Evolutionary conservation across 345 rosid genomes (phyloP).

Genomic region (Atalantia buxifolia): DNA sequence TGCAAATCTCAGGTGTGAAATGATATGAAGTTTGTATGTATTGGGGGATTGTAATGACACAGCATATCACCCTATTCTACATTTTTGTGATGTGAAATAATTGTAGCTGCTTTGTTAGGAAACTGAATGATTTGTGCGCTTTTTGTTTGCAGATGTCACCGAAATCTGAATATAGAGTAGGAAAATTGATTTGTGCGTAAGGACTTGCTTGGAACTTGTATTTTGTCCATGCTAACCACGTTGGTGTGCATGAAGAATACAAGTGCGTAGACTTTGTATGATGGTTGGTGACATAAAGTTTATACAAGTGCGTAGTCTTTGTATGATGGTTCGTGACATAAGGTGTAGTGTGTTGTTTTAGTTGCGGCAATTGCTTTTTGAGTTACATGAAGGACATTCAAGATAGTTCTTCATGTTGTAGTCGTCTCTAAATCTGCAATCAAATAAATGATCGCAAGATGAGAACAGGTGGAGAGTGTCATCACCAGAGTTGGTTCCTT

Average conservation of each 20-base stretch:
- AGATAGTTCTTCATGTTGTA: background rate
- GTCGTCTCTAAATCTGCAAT: background rate
- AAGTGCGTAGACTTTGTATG: background rate
- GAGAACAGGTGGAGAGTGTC: background rate
- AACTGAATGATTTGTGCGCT: background rate
- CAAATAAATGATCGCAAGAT: background rate
- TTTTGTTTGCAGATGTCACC: conserved; percentile 7
- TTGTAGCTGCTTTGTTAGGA: background rate
- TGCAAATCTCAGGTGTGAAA: background rate
- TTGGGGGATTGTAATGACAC: background rate
- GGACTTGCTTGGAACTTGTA: background rate
- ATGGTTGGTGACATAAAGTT: background rate
- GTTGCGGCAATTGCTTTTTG: conserved; percentile 3
- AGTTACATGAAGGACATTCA: background rate
- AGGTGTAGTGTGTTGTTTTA: background rate
- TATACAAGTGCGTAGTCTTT: background rate
- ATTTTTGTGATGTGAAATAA: background rate
- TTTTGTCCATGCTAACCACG: background rate
- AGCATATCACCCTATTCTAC: background rate
- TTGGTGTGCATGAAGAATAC: background rate
- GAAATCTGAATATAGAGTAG: background rate
- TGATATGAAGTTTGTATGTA: background rate
- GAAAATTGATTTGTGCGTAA: background rate
- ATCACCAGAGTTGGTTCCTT: background rate
- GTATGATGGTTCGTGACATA: background rate